phyloP scores from a whole-genome alignment of 495 filamentous ascomycete genomes.

The Saxispiralis lemnorum region DNA sequence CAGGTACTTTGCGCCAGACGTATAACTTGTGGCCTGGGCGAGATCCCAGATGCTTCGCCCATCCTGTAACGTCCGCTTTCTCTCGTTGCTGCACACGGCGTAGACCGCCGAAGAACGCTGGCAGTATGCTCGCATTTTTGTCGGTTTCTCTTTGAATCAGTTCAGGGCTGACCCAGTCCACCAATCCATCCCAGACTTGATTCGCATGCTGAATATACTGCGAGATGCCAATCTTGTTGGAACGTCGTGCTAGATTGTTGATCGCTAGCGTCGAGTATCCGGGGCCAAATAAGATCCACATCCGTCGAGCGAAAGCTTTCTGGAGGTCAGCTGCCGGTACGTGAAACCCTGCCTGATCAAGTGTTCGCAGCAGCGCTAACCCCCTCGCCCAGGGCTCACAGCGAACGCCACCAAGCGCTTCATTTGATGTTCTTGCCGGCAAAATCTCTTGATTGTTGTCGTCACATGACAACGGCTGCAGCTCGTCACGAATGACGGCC shows the following conservation, averaged over 20 bases:
- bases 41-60: background rate
- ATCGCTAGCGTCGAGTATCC: constrained; percentile 17
- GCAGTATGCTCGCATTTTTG: background rate
- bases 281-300: constrained; percentile 33
- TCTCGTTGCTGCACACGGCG: background rate
- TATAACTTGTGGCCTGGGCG: background rate
- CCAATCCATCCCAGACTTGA: constrained; percentile 13
- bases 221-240: constrained; percentile 7
- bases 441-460: too few species aligned
- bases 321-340: constrained; percentile 25
- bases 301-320: constrained; percentile 30
- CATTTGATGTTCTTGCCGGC: too few species aligned
- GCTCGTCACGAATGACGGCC: constrained; percentile 14
- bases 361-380: constrained; percentile 31
- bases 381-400: constrained; percentile 32
- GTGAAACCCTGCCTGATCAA: constrained; percentile 31
- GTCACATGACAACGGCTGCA: background rate
- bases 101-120: constrained; percentile 5
- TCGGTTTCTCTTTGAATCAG: background rate
- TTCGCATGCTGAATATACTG: constrained; percentile 17
- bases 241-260: constrained; percentile 15
- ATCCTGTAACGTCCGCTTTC: background rate
- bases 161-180: background rate
- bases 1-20: background rate
- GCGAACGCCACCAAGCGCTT: too few species aligned